A percentile compares a stretch with the other conserved stretches of the same genome.
Evolutionary conservation across 2,329 filamentous ascomycete genomes (phyloP).

Genomic region (Pseudogymnoascus sp.): DNA sequence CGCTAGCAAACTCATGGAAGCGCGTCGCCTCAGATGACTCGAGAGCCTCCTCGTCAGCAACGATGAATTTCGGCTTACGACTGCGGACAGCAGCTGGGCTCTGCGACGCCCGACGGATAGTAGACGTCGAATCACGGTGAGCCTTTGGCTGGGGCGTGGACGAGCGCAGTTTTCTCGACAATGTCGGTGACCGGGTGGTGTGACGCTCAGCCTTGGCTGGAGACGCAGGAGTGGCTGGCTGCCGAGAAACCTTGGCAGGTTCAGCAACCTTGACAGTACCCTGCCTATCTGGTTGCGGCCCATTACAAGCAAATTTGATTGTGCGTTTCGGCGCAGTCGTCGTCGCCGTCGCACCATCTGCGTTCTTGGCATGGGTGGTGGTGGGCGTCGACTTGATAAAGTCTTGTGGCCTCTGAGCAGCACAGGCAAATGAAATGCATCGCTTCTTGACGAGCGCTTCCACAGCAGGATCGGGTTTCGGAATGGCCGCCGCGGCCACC

Average conservation of each 20-base stretch:
- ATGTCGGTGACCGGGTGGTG: conserved; percentile 21
- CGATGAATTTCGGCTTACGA: conserved; percentile 28
- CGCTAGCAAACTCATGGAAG: conserved; percentile 91
- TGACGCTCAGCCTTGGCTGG: conserved; percentile 15
- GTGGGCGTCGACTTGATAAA: conserved; percentile 28
- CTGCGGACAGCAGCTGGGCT: conserved; percentile 32
- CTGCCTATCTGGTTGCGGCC: conserved; percentile 32
- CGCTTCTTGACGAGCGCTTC: conserved; percentile 68
- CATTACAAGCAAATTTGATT: conserved; percentile 70
- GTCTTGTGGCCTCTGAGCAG: conserved; percentile 40
- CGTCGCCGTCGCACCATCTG: conserved; percentile 26
- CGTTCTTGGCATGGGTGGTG: conserved; percentile 31
- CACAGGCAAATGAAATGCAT: conserved; percentile 86
- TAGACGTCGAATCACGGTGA: conserved; percentile 21
- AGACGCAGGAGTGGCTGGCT: conserved; percentile 12
- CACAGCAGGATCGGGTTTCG: conserved; percentile 45
- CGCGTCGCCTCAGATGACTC: conserved; percentile 42
- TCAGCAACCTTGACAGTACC: conserved; percentile 10
- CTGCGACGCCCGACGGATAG: conserved; percentile 29
- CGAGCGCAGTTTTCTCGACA: conserved; percentile 20
- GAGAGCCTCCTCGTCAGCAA: conserved; percentile 23
- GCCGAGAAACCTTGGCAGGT: conserved; percentile 6
- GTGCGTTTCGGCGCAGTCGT: conserved; percentile 39
- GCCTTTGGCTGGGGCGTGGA: conserved; percentile 13
- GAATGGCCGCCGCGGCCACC: conserved; percentile 20